Conservation (phyloP, 305 asterid genomes). For the Fraxinus paxiana region DNA sequence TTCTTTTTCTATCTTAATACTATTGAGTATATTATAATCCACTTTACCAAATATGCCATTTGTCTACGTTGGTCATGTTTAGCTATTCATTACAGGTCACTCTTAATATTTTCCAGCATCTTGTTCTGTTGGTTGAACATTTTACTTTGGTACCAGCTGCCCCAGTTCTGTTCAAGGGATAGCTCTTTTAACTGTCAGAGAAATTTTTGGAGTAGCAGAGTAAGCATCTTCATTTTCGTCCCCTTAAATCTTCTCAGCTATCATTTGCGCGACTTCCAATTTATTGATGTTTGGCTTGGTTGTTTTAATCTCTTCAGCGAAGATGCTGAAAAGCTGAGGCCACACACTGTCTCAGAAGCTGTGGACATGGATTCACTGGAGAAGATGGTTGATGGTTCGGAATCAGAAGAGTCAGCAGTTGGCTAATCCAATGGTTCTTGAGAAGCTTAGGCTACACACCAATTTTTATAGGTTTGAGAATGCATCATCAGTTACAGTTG, state of each 20-base stretch:
- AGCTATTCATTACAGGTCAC: not conserved
- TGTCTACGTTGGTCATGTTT: not conserved
- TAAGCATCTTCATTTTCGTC: conserved; percentile 38
- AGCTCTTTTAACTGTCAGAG: conserved; percentile 74
- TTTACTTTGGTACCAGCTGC: conserved; percentile 47
- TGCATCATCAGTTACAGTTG: conserved; percentile 1
- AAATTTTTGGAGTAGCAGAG: conserved; percentile 88
- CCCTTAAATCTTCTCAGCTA: not conserved
- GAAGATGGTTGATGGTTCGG: conserved; percentile 70
- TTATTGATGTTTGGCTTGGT: not conserved
- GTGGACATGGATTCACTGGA: conserved; percentile 73
- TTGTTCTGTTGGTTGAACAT: conserved; percentile 20
- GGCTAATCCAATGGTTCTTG: conserved; percentile 37
- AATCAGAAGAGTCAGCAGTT: conserved; percentile 34
- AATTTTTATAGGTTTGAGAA: conserved; percentile 10
- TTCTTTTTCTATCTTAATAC: not conserved
- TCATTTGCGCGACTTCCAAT: conserved; percentile 1
- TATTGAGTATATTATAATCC: not conserved
- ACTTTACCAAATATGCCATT: not conserved
- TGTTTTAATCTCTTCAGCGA: conserved; percentile 43
- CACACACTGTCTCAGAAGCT: conserved; percentile 65
- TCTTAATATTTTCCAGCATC: not conserved
- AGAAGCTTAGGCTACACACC: conserved; percentile 15
- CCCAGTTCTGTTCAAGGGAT: conserved; percentile 78
- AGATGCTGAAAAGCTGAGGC: conserved; percentile 86